These are phyloP conservation scores for Botrytis aclada DNA, from an alignment of 2,329 filamentous ascomycete species.

Conservation along the genomic window DNA sequence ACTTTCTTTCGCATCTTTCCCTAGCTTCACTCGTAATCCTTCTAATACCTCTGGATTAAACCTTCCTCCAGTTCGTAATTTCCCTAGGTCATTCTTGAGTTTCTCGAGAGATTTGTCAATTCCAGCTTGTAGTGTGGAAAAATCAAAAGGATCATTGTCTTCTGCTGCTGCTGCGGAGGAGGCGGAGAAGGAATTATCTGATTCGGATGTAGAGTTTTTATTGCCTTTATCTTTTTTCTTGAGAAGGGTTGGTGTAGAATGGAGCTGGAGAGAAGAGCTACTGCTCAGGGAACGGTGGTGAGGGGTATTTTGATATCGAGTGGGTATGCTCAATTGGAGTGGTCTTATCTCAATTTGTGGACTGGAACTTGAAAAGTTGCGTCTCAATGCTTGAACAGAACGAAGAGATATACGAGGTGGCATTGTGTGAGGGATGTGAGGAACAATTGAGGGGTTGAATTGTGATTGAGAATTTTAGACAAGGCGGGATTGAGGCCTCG, in stretches of 20 bases:
- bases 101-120: conserved; percentile 54
- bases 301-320: background rate
- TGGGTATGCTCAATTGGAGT: background rate
- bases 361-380: background rate
- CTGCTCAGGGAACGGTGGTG: background rate
- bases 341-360: background rate
- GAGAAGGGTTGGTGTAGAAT: conserved; percentile 20
- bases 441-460: background rate
- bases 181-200: background rate
- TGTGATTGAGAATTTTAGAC: conserved; percentile 19
- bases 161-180: conserved; percentile 15
- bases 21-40: conserved; percentile 55
- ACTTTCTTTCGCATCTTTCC: conserved; percentile 50
- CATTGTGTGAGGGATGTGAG: background rate
- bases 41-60: conserved; percentile 63
- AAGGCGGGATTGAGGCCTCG: conserved; percentile 23
- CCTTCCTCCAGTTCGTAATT: conserved; percentile 59
- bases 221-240: conserved; percentile 33
- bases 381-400: background rate
- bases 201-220: background rate
- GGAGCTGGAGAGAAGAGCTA: conserved; percentile 21
- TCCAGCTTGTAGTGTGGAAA: conserved; percentile 53
- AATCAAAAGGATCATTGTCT: conserved; percentile 55
- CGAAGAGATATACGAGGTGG: background rate
- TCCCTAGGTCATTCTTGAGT: conserved; percentile 59